phyloP scores from a whole-genome alignment of 108 stramenopile species.

The Parietichytrium sp. region DNA sequence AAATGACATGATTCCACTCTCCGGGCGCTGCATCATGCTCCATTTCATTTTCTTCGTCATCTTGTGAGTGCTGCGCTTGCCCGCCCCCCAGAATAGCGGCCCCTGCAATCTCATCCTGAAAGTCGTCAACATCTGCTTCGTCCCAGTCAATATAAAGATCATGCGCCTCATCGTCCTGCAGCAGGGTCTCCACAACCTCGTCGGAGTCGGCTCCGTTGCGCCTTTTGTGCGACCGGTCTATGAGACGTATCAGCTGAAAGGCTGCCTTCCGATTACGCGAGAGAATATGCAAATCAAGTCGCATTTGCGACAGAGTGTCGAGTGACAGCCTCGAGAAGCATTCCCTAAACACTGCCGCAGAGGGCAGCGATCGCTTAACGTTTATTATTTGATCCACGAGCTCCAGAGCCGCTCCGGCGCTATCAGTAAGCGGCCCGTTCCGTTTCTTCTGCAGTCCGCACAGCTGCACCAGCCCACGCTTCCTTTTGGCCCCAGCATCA shows the following conservation, averaged over 20 bases:
- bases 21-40: neutral
- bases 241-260: neutral
- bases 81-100: neutral
- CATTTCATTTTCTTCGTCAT: neutral
- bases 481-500: neutral
- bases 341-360: neutral
- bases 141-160: slow-evolving; percentile 28
- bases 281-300: neutral
- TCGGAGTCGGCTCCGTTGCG: neutral
- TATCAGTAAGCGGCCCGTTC: slow-evolving; percentile 18
- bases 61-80: neutral
- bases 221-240: neutral
- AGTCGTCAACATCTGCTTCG: slow-evolving; percentile 23
- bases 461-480: neutral
- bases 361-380: neutral
- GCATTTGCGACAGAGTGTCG: neutral
- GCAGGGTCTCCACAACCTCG: neutral
- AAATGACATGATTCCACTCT: too few relatives aligned
- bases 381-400: neutral
- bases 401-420: neutral
- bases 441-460: neutral
- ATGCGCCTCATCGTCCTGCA: slow-evolving; percentile 12
- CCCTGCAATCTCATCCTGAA: neutral
- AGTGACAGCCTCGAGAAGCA: neutral
- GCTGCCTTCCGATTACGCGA: neutral